Evolutionary conservation across 495 filamentous ascomycete genomes (phyloP), one percentile per base, ranked within the genome.

Genomic region (Penicillium waksmanii): DNA sequence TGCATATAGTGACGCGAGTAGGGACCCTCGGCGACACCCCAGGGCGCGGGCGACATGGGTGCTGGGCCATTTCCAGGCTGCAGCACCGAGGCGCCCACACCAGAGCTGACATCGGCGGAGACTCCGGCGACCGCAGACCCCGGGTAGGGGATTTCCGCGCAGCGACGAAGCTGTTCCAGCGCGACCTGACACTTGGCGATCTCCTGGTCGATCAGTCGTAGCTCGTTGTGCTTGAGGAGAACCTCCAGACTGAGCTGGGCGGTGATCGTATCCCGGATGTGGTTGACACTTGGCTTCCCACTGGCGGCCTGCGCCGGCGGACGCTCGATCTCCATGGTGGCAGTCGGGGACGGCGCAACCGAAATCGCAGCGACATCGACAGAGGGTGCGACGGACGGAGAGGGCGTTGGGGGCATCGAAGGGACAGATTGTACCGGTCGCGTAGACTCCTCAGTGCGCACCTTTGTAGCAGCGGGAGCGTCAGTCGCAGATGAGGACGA

Each of bases 171-270:
- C 72, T 98, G 95, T 75, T 98, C 95, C 62, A 97, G 82, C n/a
- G 93, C 90, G 63, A 93, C 79, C 80, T 97, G 93, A 65, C 93
- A 97, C 80, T 96, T 97, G 64, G 92, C 93, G 60, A 98, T 84
- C 73, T 98, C 93, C 74, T 97, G 93, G 71, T 98, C 91, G 73
- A 98, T 96, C 57, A 96, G 81, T 15, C 92, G 90, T 25, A 97
- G 77, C 77, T 98, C 95, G 62, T 93, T 85, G 69, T 98, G 95
- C 79, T 97, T 98, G 64, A 96, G 75, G 55, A 97, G 77, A 43
- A 98, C 93, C 75, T 98, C 92, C 58, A 96, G 85, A 64, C 90
- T 88, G 72, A 98, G 87, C 73, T 97, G 91, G 42, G 89, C 83
- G 64, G 92, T 88, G 64, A 97, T 87, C 9, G 82, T 85, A 42